Evolutionary conservation across 2,329 filamentous ascomycete genomes (phyloP).

Genomic region (Penicillium sclerotigenum): DNA sequence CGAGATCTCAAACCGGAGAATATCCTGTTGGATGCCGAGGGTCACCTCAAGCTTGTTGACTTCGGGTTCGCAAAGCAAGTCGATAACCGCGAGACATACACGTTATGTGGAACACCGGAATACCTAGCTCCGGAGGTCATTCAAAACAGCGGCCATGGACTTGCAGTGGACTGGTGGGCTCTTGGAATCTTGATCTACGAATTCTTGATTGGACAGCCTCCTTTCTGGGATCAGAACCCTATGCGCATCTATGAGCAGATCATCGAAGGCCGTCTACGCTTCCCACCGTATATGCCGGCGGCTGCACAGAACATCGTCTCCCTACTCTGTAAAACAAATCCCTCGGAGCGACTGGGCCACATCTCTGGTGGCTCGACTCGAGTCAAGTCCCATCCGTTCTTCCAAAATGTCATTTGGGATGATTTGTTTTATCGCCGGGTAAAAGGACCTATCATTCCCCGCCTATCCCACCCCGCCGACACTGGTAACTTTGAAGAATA

Average conservation of each 20-base stretch:
- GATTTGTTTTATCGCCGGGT: constrained; percentile 58
- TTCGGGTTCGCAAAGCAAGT: constrained; percentile 68
- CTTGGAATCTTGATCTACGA: constrained; percentile 66
- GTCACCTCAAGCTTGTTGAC: constrained; percentile 64
- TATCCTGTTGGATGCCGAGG: constrained; percentile 63
- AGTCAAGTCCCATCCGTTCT: constrained; percentile 62
- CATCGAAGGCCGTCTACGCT: constrained; percentile 61
- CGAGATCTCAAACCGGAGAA: constrained; percentile 66
- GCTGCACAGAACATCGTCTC: constrained; percentile 61
- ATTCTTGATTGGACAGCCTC: constrained; percentile 64
- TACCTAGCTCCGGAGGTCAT: constrained; percentile 67
- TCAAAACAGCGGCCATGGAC: constrained; percentile 62
- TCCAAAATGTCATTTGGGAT: constrained; percentile 61
- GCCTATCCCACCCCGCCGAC: constrained; percentile 58
- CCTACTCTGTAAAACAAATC: constrained; percentile 61
- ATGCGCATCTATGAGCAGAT: constrained; percentile 69
- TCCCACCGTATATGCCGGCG: constrained; percentile 57
- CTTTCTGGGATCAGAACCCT: constrained; percentile 67
- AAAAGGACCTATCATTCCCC: constrained; percentile 62
- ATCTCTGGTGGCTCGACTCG: constrained; percentile 58
- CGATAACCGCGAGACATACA: constrained; percentile 58
- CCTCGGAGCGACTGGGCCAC: constrained; percentile 60
- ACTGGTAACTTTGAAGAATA: constrained; percentile 66
- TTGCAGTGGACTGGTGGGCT: constrained; percentile 68
- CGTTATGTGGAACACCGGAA: constrained; percentile 64